Evolutionary conservation across 495 filamentous ascomycete genomes (phyloP).

Genomic region (Podospora australis): DNA sequence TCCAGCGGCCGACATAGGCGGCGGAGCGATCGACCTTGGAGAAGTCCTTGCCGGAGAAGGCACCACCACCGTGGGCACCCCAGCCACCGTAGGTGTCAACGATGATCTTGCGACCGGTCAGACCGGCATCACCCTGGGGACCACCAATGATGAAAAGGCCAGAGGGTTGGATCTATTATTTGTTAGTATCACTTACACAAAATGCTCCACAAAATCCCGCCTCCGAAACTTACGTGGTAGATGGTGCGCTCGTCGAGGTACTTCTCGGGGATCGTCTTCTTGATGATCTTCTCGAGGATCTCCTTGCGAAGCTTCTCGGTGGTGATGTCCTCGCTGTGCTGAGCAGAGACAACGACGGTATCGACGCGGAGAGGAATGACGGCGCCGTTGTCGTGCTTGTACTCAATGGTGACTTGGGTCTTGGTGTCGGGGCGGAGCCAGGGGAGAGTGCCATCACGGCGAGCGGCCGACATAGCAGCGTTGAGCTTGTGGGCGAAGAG

Average conservation of each 20-base stretch:
- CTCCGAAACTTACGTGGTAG: constrained; percentile 70
- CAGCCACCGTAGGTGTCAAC: constrained; percentile 99
- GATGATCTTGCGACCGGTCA: constrained; percentile 99
- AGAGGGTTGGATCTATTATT: constrained; percentile 79
- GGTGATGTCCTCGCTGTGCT: constrained; percentile 83
- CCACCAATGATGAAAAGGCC: constrained; percentile 98
- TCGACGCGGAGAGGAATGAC: constrained; percentile 89
- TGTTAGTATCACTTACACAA: too few relatives aligned
- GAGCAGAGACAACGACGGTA: constrained; percentile 93
- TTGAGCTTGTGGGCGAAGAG: constrained; percentile 95
- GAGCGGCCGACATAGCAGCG: constrained; percentile 79
- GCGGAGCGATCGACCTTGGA: constrained; percentile 99
- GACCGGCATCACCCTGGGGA: constrained; percentile 96
- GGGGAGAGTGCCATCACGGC: constrained; percentile 76
- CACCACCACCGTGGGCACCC: constrained; percentile 99
- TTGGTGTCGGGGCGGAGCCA: constrained; percentile 99
- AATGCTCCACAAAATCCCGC: too few relatives aligned
- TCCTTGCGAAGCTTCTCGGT: constrained; percentile 91
- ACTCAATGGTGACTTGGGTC: constrained; percentile 98
- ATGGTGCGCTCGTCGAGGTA: constrained; percentile 87
- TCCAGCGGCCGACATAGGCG: constrained; percentile 95
- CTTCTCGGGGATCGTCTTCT: constrained; percentile 83
- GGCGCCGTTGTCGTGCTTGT: constrained; percentile 90
- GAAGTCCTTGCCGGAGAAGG: constrained; percentile 99
- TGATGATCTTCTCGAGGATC: constrained; percentile 96